A percentile compares a stretch with the other conserved stretches of the same genome.
These are phyloP conservation scores for Gentiana dahurica DNA, from an alignment of 257 asterid species.

Conservation along the genomic window DNA sequence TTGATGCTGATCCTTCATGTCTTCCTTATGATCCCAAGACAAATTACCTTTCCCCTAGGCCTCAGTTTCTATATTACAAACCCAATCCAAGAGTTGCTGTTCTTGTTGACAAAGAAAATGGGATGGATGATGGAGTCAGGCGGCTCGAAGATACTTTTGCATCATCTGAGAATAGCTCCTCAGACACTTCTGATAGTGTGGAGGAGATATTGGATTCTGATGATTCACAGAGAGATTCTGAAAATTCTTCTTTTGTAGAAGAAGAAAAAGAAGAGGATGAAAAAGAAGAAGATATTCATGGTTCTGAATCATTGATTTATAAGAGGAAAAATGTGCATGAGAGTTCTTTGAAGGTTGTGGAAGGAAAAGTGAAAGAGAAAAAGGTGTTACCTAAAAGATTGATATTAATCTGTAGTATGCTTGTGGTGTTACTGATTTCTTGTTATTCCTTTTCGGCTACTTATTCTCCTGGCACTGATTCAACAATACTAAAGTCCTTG, in stretches of 20 bases:
- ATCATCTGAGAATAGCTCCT: conserved; percentile 26
- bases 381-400: conserved; percentile 16
- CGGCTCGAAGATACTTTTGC: conserved; percentile 27
- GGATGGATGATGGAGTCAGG: conserved; percentile 18
- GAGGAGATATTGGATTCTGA: conserved; percentile 27
- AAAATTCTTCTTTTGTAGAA: conserved; percentile 20
- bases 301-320: conserved; percentile 12
- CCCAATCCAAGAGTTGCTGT: conserved; percentile 59
- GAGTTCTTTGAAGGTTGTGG: conserved; percentile 16
- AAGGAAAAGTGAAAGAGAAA: conserved; percentile 19
- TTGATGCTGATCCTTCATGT: conserved; percentile 74
- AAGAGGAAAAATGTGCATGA: neutral
- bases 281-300: conserved; percentile 11
- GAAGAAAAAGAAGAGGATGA: conserved; percentile 3
- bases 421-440: conserved; percentile 26
- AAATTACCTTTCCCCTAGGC: conserved; percentile 78
- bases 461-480: conserved; percentile 22
- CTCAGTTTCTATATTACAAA: conserved; percentile 64
- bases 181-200: conserved; percentile 31
- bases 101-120: conserved; percentile 35
- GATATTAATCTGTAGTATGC: conserved; percentile 26
- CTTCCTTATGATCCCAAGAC: conserved; percentile 80
- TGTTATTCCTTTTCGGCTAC: conserved; percentile 26
- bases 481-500: conserved; percentile 21
- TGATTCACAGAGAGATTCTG: conserved; percentile 24